Conservation (phyloP, 345 rosid genomes). For the Dovyalis caffra region DNA sequence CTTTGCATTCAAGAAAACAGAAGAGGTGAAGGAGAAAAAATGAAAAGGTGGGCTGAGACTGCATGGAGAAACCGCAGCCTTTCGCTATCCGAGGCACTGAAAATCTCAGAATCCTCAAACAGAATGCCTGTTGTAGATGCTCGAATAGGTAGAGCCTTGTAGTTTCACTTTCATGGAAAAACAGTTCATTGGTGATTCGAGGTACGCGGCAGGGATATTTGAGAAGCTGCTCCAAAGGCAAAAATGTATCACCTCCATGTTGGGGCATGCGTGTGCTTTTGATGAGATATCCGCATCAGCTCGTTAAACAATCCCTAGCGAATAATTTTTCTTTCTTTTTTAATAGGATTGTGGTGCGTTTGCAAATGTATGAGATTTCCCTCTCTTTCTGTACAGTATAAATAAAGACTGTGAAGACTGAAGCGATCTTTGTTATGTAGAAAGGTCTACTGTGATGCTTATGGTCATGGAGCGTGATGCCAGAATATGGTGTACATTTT, state of each 20-base stretch:
- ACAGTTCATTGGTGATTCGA: neutral
- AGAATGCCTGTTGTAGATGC: constrained; percentile 58
- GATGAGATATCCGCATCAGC: no score
- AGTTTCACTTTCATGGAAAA: constrained; percentile 1
- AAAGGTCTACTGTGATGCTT: no score
- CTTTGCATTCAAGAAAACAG: constrained; percentile 70
- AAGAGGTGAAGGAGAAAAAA: constrained; percentile 70
- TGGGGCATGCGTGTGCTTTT: neutral
- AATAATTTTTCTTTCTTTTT: no score
- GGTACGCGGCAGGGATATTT: no score
- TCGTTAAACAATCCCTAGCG: no score
- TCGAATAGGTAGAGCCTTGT: constrained; percentile 55
- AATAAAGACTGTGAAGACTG: no score
- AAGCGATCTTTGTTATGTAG: no score
- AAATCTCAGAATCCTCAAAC: constrained; percentile 34
- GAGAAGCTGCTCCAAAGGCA: neutral
- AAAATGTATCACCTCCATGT: neutral
- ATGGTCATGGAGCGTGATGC: no score
- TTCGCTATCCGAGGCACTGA: constrained; percentile 57
- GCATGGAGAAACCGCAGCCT: constrained; percentile 76
- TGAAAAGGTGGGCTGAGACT: constrained; percentile 77
- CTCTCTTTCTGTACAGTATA: no score
- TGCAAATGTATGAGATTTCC: no score
- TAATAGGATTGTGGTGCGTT: no score
- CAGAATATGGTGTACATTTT: no score